phyloP scores from a whole-genome alignment of 306 rosid genomes.

The Acacia confusa region DNA sequence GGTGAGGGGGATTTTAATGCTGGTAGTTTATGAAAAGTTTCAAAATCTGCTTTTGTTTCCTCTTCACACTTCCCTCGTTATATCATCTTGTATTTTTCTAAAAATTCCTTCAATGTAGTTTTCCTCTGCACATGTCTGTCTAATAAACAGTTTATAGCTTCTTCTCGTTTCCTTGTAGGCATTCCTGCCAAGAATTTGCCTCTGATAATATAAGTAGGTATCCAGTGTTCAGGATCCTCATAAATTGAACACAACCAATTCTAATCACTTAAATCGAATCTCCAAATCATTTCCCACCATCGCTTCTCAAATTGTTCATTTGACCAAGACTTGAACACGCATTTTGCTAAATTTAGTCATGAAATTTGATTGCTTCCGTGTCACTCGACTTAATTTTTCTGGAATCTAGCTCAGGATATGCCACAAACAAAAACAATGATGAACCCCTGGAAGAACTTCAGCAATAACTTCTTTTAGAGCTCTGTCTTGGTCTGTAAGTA shows the following conservation, averaged over 20 bases:
- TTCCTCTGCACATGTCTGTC: conserved; percentile 78
- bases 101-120: conserved; percentile 63
- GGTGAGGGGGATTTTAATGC: conserved; percentile 75
- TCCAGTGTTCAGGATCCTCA: conserved; percentile 64
- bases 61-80: conserved; percentile 71
- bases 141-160: conserved; percentile 55
- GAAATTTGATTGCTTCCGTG: conserved; percentile 52
- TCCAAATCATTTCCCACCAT: conserved; percentile 64
- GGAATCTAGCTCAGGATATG: too few species aligned
- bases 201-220: conserved; percentile 55
- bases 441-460: too few species aligned
- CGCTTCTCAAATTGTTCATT: conserved; percentile 69
- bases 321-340: conserved; percentile 63
- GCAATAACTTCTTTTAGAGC: too few species aligned
- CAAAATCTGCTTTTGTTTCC: conserved; percentile 76
- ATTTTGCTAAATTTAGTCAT: conserved; percentile 58
- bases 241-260: conserved; percentile 51
- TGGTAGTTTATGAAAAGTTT: conserved; percentile 61
- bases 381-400: conserved; percentile 54
- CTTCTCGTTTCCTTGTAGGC: conserved; percentile 65
- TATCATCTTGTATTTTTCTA: conserved; percentile 60
- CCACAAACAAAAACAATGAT: too few species aligned
- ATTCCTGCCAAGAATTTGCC: conserved; percentile 64
- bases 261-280: conserved; percentile 54
- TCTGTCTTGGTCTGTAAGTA: too few species aligned